Percentiles rank a stretch among this genome's conserved stretches.
phyloP scores from a whole-genome alignment of 345 rosid species.

The Odontarrhena argentea region DNA sequence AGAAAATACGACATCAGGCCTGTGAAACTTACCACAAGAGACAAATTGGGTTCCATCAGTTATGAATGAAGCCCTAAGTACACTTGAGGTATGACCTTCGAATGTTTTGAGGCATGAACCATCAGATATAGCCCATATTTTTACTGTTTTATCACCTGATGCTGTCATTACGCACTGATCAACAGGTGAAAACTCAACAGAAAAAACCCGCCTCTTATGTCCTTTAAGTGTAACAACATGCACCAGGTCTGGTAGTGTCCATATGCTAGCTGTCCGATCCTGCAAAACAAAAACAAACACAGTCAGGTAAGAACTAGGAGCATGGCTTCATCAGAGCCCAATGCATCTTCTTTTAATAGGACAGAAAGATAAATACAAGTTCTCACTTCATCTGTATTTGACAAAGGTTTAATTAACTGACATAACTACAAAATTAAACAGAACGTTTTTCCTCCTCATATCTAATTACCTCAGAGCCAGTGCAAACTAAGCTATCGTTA shows the following conservation, averaged over 20 bases:
- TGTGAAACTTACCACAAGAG: conserved; percentile 72
- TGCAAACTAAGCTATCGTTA: conserved; percentile 85
- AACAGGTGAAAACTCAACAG: conserved; percentile 93
- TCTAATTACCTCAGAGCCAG: conserved; percentile 85
- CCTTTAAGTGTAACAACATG: conserved; percentile 78
- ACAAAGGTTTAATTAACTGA: conserved; percentile 12
- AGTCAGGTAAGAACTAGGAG: conserved; percentile 13
- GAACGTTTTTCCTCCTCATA: background rate
- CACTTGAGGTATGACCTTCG: conserved; percentile 95
- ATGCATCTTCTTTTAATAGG: conserved; percentile 13
- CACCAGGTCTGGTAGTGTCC: conserved; percentile 91
- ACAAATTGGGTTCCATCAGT: conserved; percentile 89
- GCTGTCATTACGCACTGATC: conserved; percentile 96
- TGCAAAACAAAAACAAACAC: conserved; percentile 38
- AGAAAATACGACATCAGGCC: conserved; percentile 12
- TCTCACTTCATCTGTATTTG: background rate
- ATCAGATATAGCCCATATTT: conserved; percentile 88
- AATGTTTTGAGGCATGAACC: conserved; percentile 96
- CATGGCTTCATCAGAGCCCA: conserved; percentile 5
- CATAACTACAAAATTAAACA: conserved; percentile 13
- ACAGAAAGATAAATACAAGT: conserved; percentile 1
- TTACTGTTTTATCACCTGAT: conserved; percentile 90
- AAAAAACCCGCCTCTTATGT: conserved; percentile 94
- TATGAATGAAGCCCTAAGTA: conserved; percentile 81
- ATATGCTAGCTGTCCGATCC: conserved; percentile 96